Base-by-base conservation (phyloP, 2,329 filamentous ascomycete genomes). In the Penicillium sp. region DNA sequence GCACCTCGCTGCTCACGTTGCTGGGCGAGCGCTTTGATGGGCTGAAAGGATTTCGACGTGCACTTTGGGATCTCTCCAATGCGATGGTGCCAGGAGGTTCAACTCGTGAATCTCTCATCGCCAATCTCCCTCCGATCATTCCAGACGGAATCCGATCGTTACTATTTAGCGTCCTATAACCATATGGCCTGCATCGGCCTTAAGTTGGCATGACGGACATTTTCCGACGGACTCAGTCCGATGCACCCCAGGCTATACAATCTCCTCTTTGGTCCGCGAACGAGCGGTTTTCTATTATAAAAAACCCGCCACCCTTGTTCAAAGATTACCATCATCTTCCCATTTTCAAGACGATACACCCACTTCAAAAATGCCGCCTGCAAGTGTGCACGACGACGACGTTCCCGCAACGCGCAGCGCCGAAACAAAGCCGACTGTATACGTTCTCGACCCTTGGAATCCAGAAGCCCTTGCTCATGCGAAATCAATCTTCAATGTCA, bases 391-490 rank as follows among this genome's bases (percentile, higher is more conserved):
- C 50, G 40, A 56, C 21, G 45, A 54, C 21, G 48, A 45, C 5
- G 51, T 50, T 13, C 29, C 44, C n/a, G 31, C 52, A 26, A 37
- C 29, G 11, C 37, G 47, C 21, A 44, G 21, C 24, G 28, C 51
- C 33, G n/a, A n/a, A 13, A 36, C 52, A 14, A 74, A 75, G 65
- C 72, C 71, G 1, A 77, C 70, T 1, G 68, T 78, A 9, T 78
- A 77, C 45, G 55, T 78, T 0, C 61, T 79, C 3, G 76, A 79
- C 39, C 58, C 40, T 2, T 76, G 77, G 46, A 75, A 76, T 47
- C 70, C 71, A 0, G 52, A 65, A 31, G 76, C 75, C 5, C 57
- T 72, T 4, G 61, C 63, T 19, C 73, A 71, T 40, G 71, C 69
- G 5, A 66, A 73, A 46, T 62, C 68, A 3, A 58, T 73, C 14